phyloP scores from a whole-genome alignment of 2,329 filamentous ascomycete species.

The Colletotrichum camelliae region DNA sequence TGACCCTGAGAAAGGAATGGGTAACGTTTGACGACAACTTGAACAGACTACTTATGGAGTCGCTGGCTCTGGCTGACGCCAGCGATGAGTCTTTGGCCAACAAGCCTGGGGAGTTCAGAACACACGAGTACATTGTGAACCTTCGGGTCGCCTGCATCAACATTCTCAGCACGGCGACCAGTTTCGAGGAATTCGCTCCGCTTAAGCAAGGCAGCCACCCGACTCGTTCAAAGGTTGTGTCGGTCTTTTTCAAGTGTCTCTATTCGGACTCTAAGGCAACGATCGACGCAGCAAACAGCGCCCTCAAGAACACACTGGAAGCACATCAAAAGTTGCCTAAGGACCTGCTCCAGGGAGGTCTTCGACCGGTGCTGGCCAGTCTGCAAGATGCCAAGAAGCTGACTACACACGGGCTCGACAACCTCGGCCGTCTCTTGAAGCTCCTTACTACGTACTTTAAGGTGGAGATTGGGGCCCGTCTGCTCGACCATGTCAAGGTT shows the following conservation, averaged over 20 bases:
- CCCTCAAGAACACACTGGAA: constrained; percentile 84
- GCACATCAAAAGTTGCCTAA: constrained; percentile 93
- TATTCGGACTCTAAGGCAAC: constrained; percentile 93
- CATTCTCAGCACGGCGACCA: constrained; percentile 90
- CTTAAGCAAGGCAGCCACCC: constrained; percentile 69
- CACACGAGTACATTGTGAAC: constrained; percentile 92
- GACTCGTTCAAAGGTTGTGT: constrained; percentile 76
- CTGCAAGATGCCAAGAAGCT: constrained; percentile 92
- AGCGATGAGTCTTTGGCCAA: constrained; percentile 90
- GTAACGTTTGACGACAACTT: constrained; percentile 91
- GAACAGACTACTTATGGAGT: constrained; percentile 90
- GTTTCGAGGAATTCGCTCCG: constrained; percentile 83
- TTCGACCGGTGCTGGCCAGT: constrained; percentile 95
- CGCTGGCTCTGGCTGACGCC: constrained; percentile 90
- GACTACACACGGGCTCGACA: constrained; percentile 87
- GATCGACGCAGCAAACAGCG: constrained; percentile 91
- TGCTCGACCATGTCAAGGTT: constrained; percentile 93
- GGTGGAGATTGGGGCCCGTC: constrained; percentile 89
- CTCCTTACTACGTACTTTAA: constrained; percentile 98
- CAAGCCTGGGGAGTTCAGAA: constrained; percentile 94
- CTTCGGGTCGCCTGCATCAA: constrained; percentile 92
- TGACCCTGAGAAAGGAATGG: constrained; percentile 87
- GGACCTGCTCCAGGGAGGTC: constrained; percentile 90
- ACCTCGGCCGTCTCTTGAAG: constrained; percentile 85
- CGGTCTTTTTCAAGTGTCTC: constrained; percentile 96